These are phyloP conservation scores for Harrya chromipes DNA, from an alignment of 768 basidiomycete genomes.

Conservation along the genomic window DNA sequence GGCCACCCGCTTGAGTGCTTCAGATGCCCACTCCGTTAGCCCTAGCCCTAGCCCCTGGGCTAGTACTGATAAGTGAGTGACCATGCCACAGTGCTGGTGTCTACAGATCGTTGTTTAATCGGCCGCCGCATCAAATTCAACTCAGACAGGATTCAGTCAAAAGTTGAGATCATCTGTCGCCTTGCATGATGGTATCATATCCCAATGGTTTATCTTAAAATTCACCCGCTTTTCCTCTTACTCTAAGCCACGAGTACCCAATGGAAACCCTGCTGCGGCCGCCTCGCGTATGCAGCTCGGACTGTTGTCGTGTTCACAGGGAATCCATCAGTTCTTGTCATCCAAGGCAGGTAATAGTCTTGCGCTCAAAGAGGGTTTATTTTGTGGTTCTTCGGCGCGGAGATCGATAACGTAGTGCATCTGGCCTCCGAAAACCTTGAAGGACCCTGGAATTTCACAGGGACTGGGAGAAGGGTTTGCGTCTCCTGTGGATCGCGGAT, in stretches of 20 bases:
- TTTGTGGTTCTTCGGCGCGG: slow-evolving; percentile 4
- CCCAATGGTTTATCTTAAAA: background rate
- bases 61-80: too few species aligned
- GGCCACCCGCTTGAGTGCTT: too few species aligned
- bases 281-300: background rate
- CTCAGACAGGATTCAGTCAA: background rate
- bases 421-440: background rate
- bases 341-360: slow-evolving; percentile 5
- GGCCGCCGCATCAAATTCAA: background rate
- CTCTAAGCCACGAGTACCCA: slow-evolving; percentile 10
- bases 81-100: too few species aligned
- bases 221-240: background rate
- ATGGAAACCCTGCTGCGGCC: background rate
- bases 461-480: slow-evolving; percentile 2
- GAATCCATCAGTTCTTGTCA: slow-evolving; percentile 11
- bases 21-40: too few species aligned
- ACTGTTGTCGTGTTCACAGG: background rate
- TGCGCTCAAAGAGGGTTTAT: slow-evolving; percentile 6
- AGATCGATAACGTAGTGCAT: slow-evolving; percentile 9
- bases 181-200: background rate
- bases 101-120: background rate
- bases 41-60: too few species aligned
- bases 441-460: slow-evolving; percentile 9
- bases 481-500: background rate
- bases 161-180: background rate